Base-by-base conservation (phyloP, 2,329 filamentous ascomycete species). In the Triangularia verruculosa region DNA sequence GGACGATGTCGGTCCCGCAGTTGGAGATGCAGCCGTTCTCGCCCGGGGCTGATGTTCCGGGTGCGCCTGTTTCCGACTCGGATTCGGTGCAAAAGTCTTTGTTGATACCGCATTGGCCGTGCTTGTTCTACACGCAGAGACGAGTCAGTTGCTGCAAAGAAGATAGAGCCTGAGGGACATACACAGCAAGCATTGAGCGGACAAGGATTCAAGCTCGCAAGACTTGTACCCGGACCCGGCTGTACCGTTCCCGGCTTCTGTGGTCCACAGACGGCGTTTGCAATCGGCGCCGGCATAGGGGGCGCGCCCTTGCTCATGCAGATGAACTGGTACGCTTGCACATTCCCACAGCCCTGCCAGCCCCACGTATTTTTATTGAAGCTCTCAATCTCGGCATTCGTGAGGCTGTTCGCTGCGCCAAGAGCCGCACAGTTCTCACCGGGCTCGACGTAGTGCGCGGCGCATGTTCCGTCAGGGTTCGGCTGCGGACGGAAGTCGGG, bases 281-380 rank as follows among this genome's bases (percentile, higher is more conserved):
- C 25, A 2, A 79, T 65, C 1, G 72, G 61, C 1, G 76, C 72
- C 0, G 80, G 80, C 70, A 81, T 75, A 0, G 79, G 78, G 3
- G 78, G 72, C 1, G 12, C 22, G 4, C 66, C 66, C 0, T 12
- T 51, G 64, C 60, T 64, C 2, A 67, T 4, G 56, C 64, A 66
- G 20, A 67, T 61, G 34, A 43, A 32, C 4, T 28, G 3, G 12
- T 32, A 47, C 3, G 12, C 59, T 17, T 66, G 61, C 4, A 82
- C 61, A 7, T 69, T 57, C 0, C 67, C 57, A 65, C 80, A 82
- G 6, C 76, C 77, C 3, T 34, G 67, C 77, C 53, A 67, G 12
- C 66, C 68, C 78, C 79, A 82, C 5, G 78, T 80, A 1, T 75
- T 70, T n/a, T 70, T 74, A 65, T 82, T 82, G 57, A 74, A 77